Percentiles rank a stretch among this genome's conserved stretches.
Conservation (phyloP, 192 early-diverging fungal genomes). For the Chytriomyces hyalinus region DNA sequence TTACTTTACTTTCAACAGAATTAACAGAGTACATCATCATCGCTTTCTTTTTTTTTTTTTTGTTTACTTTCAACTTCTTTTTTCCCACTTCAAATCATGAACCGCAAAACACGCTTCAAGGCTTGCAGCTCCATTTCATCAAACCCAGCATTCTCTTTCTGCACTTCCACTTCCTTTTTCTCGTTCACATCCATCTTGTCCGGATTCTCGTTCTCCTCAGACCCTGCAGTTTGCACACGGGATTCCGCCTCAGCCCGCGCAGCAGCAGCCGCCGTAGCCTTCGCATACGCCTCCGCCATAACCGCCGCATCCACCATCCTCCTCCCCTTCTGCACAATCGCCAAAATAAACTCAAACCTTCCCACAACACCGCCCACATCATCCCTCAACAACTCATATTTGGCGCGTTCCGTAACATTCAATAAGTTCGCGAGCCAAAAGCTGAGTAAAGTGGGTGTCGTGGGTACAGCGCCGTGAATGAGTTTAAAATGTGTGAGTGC, state of each 20-base stretch:
- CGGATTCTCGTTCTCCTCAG: no score
- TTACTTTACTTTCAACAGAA: no score
- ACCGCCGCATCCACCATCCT: not conserved
- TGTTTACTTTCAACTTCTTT: not conserved
- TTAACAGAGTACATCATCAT: no score
- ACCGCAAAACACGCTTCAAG: not conserved
- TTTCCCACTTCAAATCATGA: not conserved
- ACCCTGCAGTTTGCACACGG: no score
- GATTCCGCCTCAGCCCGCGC: not conserved
- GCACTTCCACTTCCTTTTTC: no score
- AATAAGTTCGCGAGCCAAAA: conserved; percentile 22
- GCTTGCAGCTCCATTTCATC: not conserved
- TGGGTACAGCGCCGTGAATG: conserved; percentile 18
- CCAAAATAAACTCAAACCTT: conserved; percentile 11
- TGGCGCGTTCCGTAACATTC: conserved; percentile 14
- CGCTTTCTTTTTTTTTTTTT: not conserved
- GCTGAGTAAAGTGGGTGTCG: not conserved
- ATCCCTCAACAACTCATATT: conserved; percentile 23
- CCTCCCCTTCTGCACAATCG: conserved; percentile 1
- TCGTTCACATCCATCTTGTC: no score
- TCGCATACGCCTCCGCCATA: conserved; percentile 2
- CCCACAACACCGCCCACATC: conserved; percentile 25
- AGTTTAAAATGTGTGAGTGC: conserved; percentile 17
- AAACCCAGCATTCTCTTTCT: not conserved
- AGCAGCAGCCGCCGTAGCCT: not conserved